Conservation (phyloP, 2,329 filamentous ascomycete genomes). For the Xylariaceae sp. region DNA sequence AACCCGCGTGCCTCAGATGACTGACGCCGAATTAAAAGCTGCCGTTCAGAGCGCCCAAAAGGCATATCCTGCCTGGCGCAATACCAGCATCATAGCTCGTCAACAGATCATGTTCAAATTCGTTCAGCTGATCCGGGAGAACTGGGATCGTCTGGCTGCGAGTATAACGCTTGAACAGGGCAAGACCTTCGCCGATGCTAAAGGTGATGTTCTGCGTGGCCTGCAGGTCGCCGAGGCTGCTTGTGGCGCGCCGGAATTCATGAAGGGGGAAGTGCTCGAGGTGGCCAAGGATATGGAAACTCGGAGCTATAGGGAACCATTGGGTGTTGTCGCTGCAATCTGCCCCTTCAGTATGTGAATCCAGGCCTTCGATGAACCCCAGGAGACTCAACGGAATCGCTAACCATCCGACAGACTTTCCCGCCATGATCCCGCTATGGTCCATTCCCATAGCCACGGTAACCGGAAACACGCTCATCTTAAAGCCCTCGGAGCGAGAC, state of each 20-base stretch:
- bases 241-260: conserved; percentile 72
- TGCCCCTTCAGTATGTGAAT: conserved; percentile 72
- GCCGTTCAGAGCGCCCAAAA: conserved; percentile 71
- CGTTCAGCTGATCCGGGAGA: conserved; percentile 71
- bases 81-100: conserved; percentile 66
- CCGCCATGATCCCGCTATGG: conserved; percentile 91
- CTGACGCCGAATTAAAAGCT: conserved; percentile 69
- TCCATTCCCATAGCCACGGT: conserved; percentile 80
- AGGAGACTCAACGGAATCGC: background rate
- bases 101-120: conserved; percentile 90
- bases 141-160: conserved; percentile 79
- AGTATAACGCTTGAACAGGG: conserved; percentile 86
- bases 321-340: conserved; percentile 78
- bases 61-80: conserved; percentile 70
- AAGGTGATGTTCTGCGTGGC: conserved; percentile 75
- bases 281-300: conserved; percentile 91
- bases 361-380: background rate
- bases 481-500: conserved; percentile 84
- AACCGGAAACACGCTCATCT: conserved; percentile 76
- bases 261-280: conserved; percentile 80
- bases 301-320: conserved; percentile 72
- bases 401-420: conserved; percentile 62
- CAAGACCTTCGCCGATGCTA: conserved; percentile 81
- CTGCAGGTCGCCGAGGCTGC: conserved; percentile 82
- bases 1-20: conserved; percentile 78